Conservation (phyloP, 495 filamentous ascomycete species). For the Jackrogersella multiformis region DNA sequence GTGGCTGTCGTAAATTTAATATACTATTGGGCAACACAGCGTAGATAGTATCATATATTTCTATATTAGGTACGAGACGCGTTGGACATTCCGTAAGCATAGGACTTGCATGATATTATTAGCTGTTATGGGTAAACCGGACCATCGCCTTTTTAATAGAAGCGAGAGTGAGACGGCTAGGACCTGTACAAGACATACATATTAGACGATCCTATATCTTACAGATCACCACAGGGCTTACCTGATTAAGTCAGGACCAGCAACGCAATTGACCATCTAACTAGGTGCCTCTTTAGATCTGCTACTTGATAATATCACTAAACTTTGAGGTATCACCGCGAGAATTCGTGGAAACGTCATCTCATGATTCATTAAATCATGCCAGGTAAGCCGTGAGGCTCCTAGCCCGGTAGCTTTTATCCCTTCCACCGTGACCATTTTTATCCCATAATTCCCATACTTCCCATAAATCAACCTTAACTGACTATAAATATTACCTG, state of each 20-base stretch:
- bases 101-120: too few relatives aligned
- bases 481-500: constrained; percentile 1
- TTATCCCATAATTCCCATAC: constrained; percentile 21
- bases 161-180: too few relatives aligned
- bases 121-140: too few relatives aligned
- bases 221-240: neutral
- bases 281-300: neutral
- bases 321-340: constrained; percentile 18
- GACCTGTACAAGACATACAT: too few relatives aligned
- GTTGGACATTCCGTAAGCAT: too few relatives aligned
- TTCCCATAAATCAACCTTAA: constrained; percentile 12
- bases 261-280: neutral
- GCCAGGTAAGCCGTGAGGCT: constrained; percentile 36
- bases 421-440: constrained; percentile 23
- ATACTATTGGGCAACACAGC: neutral
- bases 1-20: neutral
- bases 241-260: neutral
- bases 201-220: neutral
- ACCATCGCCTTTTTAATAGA: too few relatives aligned
- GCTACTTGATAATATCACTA: constrained; percentile 15
- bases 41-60: too few relatives aligned
- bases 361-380: constrained; percentile 40
- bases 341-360: constrained; percentile 26
- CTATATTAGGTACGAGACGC: too few relatives aligned
- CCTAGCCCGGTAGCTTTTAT: constrained; percentile 19